These are phyloP conservation scores for Lepiota brunneoincarnata DNA, from an alignment of 768 basidiomycete species.

Conservation along the genomic window DNA sequence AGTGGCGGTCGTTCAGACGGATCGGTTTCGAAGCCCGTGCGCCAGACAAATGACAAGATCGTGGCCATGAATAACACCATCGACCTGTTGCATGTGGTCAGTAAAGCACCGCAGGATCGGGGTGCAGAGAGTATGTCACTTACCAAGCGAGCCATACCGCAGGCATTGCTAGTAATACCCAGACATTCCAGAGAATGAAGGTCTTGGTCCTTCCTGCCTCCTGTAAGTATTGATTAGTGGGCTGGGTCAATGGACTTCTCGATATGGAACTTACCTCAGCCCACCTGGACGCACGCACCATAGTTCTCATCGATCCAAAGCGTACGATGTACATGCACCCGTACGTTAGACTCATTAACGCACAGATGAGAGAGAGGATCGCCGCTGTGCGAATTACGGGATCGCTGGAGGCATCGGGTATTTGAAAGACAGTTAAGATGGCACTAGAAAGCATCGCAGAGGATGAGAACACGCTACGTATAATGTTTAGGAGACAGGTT, in stretches of 20 bases:
- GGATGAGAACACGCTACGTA: neutral
- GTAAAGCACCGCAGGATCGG: neutral
- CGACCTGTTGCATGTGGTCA: slow-evolving; percentile 36
- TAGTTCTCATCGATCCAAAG: slow-evolving; percentile 70
- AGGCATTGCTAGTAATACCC: slow-evolving; percentile 45
- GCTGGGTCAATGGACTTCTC: neutral
- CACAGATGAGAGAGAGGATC: slow-evolving; percentile 61
- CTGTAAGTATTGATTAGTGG: slow-evolving; percentile 26
- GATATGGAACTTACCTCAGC: slow-evolving; percentile 47
- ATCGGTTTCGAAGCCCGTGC: slow-evolving; percentile 52
- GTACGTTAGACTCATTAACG: slow-evolving; percentile 68
- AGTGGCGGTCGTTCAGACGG: slow-evolving; percentile 32
- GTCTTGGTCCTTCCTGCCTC: slow-evolving; percentile 49
- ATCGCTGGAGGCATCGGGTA: slow-evolving; percentile 48
- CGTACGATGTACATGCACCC: slow-evolving; percentile 74
- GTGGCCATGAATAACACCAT: slow-evolving; percentile 63
- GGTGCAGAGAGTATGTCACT: neutral
- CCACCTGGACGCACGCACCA: slow-evolving; percentile 71
- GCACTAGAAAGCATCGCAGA: slow-evolving; percentile 38
- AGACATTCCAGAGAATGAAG: slow-evolving; percentile 33
- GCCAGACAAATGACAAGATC: slow-evolving; percentile 72
- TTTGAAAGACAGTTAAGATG: slow-evolving; percentile 69
- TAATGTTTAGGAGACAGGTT: neutral
- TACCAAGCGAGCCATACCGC: slow-evolving; percentile 72
- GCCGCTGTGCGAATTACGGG: slow-evolving; percentile 62